phyloP scores from a whole-genome alignment of 1,284 basidiomycete species.

The Heterobasidion irregulare region DNA sequence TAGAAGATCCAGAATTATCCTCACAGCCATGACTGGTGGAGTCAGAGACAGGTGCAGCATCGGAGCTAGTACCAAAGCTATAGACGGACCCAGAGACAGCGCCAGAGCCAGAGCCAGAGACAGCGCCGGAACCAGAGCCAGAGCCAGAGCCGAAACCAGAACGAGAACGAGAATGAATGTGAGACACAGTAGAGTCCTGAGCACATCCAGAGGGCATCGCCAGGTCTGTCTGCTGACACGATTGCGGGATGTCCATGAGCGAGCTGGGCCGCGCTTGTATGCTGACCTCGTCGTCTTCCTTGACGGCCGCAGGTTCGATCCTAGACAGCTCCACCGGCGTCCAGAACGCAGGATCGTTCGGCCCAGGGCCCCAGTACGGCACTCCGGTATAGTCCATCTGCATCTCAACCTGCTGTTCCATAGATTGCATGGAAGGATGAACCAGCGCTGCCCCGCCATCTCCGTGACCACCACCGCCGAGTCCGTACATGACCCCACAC shows the following conservation, averaged over 20 bases:
- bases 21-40: background rate
- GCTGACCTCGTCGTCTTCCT: background rate
- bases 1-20: background rate
- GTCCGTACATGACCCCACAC: background rate
- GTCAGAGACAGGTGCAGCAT: background rate
- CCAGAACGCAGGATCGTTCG: constrained; percentile 1
- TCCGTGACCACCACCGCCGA: background rate
- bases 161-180: background rate
- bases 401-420: background rate
- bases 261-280: background rate
- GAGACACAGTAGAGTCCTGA: background rate
- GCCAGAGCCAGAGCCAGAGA: background rate
- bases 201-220: background rate
- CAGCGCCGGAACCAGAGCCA: background rate
- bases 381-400: background rate
- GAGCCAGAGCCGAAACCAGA: background rate
- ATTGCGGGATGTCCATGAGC: background rate
- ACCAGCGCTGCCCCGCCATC: background rate
- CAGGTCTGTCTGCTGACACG: background rate
- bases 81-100: background rate
- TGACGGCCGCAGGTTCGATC: background rate
- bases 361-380: constrained; percentile 1
- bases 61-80: background rate
- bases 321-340: background rate
- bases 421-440: background rate